A percentile compares a stretch with the other conserved stretches of the same genome.
These are phyloP conservation scores for Cryptococcus amylolentus DNA, from an alignment of 1,284 basidiomycete genomes.

Conservation along the genomic window DNA sequence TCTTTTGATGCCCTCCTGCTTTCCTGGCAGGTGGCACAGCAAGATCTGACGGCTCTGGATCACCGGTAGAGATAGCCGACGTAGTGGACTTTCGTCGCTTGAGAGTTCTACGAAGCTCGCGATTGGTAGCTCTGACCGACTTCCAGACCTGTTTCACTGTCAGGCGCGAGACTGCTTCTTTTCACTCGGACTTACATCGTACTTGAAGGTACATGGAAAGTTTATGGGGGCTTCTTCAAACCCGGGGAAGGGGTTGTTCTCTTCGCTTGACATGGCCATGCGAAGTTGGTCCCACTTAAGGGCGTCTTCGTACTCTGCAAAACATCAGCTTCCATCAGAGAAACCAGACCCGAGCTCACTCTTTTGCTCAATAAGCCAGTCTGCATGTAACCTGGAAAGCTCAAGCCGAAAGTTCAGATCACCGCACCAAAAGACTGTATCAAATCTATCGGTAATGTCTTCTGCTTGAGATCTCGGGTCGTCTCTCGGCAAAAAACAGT, in stretches of 20 bases:
- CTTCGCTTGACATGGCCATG: slow-evolving; percentile 47
- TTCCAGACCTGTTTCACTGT: slow-evolving; percentile 43
- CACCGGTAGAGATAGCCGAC: slow-evolving; percentile 9
- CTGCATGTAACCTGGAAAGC: slow-evolving; percentile 54
- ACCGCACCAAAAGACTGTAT: slow-evolving; percentile 56
- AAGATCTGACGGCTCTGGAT: neutral
- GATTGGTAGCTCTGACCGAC: slow-evolving; percentile 48
- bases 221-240: slow-evolving; percentile 53
- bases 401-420: slow-evolving; percentile 56
- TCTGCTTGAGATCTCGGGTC: slow-evolving; percentile 29
- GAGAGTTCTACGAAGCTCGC: slow-evolving; percentile 30
- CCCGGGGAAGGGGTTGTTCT: slow-evolving; percentile 45
- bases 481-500: slow-evolving; percentile 52
- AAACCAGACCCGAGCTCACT: slow-evolving; percentile 20
- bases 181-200: slow-evolving; percentile 34
- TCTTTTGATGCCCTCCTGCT: slow-evolving; percentile 5
- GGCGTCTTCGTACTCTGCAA: slow-evolving; percentile 47
- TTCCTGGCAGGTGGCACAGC: slow-evolving; percentile 1
- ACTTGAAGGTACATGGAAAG: slow-evolving; percentile 56
- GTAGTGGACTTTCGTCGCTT: slow-evolving; percentile 20
- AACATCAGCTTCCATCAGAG: neutral
- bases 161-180: neutral
- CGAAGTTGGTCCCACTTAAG: slow-evolving; percentile 56
- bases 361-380: slow-evolving; percentile 56
- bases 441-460: slow-evolving; percentile 55